Percentiles rank a stretch among this genome's conserved stretches.
Conservation (phyloP, 2,329 filamentous ascomycete species). For the Diplodia sapinea region DNA sequence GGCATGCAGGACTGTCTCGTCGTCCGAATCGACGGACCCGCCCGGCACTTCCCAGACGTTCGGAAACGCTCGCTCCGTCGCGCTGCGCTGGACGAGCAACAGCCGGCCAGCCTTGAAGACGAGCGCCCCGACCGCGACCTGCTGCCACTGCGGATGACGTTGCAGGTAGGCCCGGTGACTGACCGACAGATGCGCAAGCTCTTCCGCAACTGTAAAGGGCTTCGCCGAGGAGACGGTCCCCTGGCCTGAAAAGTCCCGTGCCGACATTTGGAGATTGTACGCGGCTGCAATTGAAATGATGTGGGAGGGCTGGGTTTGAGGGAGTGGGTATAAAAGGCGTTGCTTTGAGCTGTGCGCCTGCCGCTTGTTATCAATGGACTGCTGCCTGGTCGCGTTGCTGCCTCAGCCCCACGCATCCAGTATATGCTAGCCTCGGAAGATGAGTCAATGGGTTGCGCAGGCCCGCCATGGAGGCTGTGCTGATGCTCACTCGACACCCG, state of each 20-base stretch:
- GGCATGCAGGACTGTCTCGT: conserved; percentile 56
- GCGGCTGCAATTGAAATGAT: background rate
- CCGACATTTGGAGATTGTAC: background rate
- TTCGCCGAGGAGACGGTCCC: background rate
- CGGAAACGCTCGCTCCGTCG: conserved; percentile 45
- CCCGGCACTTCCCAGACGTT: conserved; percentile 58
- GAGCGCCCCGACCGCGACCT: conserved; percentile 41
- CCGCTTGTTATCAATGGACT: conserved; percentile 1
- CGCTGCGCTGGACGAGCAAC: conserved; percentile 46
- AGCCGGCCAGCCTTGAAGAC: conserved; percentile 44
- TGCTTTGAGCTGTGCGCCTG: background rate
- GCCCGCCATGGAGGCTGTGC: background rate
- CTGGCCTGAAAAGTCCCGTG: background rate
- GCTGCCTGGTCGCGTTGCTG: conserved; percentile 6
- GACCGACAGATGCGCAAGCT: conserved; percentile 34
- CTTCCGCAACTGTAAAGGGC: background rate
- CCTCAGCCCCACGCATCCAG: background rate
- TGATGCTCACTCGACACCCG: background rate
- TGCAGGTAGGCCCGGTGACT: conserved; percentile 39
- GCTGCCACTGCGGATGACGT: conserved; percentile 39
- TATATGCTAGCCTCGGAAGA: too few species aligned
- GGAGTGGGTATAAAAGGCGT: background rate
- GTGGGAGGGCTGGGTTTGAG: background rate
- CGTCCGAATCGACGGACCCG: conserved; percentile 54
- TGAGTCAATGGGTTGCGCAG: background rate